These are phyloP conservation scores for Gynochthodes officinalis DNA, from an alignment of 257 asterid genomes.

Conservation along the genomic window DNA sequence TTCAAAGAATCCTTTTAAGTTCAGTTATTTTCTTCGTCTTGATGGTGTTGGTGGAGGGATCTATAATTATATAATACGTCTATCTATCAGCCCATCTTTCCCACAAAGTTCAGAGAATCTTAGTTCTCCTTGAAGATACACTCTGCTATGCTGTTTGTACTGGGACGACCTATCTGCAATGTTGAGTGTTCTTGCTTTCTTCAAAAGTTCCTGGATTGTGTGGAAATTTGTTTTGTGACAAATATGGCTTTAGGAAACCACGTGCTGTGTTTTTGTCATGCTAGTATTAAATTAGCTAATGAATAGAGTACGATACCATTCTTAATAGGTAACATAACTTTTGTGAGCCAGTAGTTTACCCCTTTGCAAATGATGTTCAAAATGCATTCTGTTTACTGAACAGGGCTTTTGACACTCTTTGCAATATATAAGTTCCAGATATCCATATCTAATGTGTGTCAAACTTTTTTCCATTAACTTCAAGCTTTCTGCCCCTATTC, in stretches of 20 bases:
- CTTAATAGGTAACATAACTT: no score
- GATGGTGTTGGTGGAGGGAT: slow-evolving; percentile 1
- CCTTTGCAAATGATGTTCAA: no score
- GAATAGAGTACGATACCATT: no score
- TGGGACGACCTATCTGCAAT: no score
- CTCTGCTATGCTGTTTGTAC: neutral
- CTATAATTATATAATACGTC: neutral
- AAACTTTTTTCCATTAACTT: no score
- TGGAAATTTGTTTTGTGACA: neutral
- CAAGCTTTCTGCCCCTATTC: no score
- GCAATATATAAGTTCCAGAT: no score
- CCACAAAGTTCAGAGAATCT: neutral
- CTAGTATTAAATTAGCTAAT: no score
- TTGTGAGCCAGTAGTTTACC: no score
- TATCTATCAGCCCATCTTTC: neutral
- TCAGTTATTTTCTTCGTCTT: neutral
- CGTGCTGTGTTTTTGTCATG: no score
- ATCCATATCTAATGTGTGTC: no score
- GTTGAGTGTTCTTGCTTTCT: no score
- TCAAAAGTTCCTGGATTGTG: neutral
- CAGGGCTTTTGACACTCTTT: neutral
- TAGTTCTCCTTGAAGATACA: neutral
- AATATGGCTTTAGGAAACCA: neutral
- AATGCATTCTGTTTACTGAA: neutral
- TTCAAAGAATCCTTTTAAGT: neutral